Evolutionary conservation across 2,329 filamentous ascomycete species (phyloP), one percentile per base, ranked within the genome.

Genomic region (Periconia digitata): DNA sequence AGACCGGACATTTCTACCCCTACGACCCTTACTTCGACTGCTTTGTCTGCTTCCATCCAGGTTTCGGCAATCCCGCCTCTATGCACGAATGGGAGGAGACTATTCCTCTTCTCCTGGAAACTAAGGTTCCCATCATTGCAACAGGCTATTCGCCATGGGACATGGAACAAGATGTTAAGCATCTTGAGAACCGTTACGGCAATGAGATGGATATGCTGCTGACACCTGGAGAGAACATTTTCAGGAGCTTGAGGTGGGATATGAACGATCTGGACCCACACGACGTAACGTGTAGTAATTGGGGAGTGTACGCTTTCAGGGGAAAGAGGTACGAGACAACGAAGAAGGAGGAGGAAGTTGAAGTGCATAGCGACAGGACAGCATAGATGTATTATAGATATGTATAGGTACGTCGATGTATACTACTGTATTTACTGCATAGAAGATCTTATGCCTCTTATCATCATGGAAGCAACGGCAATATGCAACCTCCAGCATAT

Each of bases 21-120:
- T 96, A 95, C 68, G 94, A 99, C 68, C 94, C 94, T 1, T 99
- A 99, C 76, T 96, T 99, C 71, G 94, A 99, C 77, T 94, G 89
- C 72, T 96, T 99, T 67, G 85, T 99, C 64, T 82, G 96, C 43
- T 99, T 97, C 79, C 95, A 99, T 66, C 95, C 95, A 0, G 95
- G 95, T 8, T 81, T 99, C 16, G 95, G 94, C 12, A 94, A 99
- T 71, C 92, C 95, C 0, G 90, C 92, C 13, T 92, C 87, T 65
- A 89, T 89, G 44, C 89, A 95, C 63, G 94, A 99, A 72, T 99
- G 95, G 94, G 83, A 87, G 50, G 86, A 92, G 62, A 97, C 94
- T 0, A 74, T 99, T 7, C 94, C 94, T 2, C 80, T 91, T 63
- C 81, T 99, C 22, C 79, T 99, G 17, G 92, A 96, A 75, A 99